phyloP scores from a whole-genome alignment of 2,329 filamentous ascomycete species.

The Biscogniauxia marginata region DNA sequence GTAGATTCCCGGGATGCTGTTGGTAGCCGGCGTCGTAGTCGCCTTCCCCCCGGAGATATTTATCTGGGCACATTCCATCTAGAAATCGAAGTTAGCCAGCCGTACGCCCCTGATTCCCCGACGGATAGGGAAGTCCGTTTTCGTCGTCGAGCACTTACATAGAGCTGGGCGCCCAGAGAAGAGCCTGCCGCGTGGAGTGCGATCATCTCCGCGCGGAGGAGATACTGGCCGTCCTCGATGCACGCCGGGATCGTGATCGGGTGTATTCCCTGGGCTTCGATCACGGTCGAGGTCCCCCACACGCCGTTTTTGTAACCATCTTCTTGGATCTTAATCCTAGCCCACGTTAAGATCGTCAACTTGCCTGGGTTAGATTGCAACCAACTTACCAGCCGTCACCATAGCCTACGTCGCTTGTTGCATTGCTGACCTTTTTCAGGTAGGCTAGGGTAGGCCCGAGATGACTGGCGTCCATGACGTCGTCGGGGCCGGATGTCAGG shows the following conservation, averaged over 20 bases:
- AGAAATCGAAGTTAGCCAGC: not conserved
- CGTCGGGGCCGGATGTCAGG: conserved; percentile 43
- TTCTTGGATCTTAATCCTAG: conserved; percentile 37
- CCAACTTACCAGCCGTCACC: conserved; percentile 40
- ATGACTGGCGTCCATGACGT: conserved; percentile 57
- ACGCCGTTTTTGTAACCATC: conserved; percentile 26
- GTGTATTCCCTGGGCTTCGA: conserved; percentile 47
- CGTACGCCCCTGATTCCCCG: too few relatives aligned
- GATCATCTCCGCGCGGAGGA: conserved; percentile 59
- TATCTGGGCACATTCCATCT: conserved; percentile 45
- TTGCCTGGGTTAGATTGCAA: not conserved
- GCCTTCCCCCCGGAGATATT: conserved; percentile 30
- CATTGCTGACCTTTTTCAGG: conserved; percentile 53
- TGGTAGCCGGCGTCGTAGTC: conserved; percentile 31
- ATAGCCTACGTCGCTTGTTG: conserved; percentile 42
- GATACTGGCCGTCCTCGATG: conserved; percentile 56
- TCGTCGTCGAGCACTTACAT: conserved; percentile 34
- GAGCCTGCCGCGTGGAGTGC: conserved; percentile 50
- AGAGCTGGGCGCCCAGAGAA: conserved; percentile 46
- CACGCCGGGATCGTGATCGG: conserved; percentile 51
- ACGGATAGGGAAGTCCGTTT: too few relatives aligned
- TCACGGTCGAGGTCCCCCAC: conserved; percentile 40
- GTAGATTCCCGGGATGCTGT: conserved; percentile 40
- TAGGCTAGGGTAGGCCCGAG: conserved; percentile 55
- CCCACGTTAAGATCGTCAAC: too few relatives aligned